A percentile compares a stretch with the other conserved stretches of the same genome.
phyloP scores from a whole-genome alignment of 192 early-diverging fungal species.

The Coemansia sp. region DNA sequence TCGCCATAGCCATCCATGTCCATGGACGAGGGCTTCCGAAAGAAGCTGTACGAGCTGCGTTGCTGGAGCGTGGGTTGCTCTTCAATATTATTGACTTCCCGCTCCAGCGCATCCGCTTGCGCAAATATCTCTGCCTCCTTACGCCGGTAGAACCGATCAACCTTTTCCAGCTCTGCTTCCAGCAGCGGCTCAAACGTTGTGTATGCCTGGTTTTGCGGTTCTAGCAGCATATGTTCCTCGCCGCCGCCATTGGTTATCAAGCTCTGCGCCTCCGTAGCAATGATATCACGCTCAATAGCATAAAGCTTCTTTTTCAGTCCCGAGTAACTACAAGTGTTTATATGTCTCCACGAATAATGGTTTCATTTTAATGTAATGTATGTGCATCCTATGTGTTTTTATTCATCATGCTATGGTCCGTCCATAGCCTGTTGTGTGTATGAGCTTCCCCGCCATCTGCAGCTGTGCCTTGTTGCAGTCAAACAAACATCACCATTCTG shows the following conservation, averaged over 20 bases:
- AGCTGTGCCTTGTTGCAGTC: background rate
- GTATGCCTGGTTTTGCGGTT: slow-evolving; percentile 38
- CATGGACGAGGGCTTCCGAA: slow-evolving; percentile 33
- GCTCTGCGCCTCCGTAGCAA: slow-evolving; percentile 29
- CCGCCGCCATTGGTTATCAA: slow-evolving; percentile 8
- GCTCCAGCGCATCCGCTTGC: slow-evolving; percentile 63
- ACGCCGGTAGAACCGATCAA: slow-evolving; percentile 75
- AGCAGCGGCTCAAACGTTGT: slow-evolving; percentile 68
- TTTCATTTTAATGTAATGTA: background rate
- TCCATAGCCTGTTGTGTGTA: background rate
- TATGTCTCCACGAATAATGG: background rate
- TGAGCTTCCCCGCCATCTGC: background rate
- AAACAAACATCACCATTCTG: background rate
- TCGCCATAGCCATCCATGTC: slow-evolving; percentile 4
- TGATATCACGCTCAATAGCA: slow-evolving; percentile 66
- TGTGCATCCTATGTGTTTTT: background rate
- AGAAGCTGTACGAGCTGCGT: slow-evolving; percentile 34
- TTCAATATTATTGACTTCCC: slow-evolving; percentile 19
- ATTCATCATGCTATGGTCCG: background rate
- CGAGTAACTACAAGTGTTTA: slow-evolving; percentile 50
- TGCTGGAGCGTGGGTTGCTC: slow-evolving; percentile 22
- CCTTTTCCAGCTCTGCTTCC: slow-evolving; percentile 82
- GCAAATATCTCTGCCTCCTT: slow-evolving; percentile 78
- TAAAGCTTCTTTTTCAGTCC: slow-evolving; percentile 79
- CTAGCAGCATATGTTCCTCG: slow-evolving; percentile 35